These are phyloP conservation scores for Wickerhamiella spandovensis DNA, from an alignment of 805 yeast species.

Conservation along the genomic window DNA sequence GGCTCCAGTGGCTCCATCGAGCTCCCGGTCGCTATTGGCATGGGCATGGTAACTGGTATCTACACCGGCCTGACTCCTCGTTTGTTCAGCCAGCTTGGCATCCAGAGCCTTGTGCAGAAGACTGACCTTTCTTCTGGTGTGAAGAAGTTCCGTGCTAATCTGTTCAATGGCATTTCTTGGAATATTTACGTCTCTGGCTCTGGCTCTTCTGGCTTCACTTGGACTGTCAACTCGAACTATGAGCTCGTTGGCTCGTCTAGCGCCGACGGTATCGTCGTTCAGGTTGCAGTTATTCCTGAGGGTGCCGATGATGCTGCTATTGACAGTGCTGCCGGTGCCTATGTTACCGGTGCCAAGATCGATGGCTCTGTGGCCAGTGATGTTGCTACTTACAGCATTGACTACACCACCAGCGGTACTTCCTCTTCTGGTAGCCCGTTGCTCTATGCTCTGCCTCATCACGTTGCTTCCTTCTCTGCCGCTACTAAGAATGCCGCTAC, in stretches of 20 bases:
- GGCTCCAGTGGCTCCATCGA: constrained; percentile 26
- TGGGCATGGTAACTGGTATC: constrained; percentile 64
- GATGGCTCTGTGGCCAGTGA: constrained; percentile 35
- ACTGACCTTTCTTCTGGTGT: constrained; percentile 15
- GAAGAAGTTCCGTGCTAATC: constrained; percentile 29
- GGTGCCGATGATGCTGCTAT: constrained; percentile 30
- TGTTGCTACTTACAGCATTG: constrained; percentile 35
- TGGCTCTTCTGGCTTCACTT: constrained; percentile 21
- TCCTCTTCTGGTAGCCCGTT: constrained; percentile 32
- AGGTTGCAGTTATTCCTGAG: constrained; percentile 37
- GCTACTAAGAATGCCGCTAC: constrained; percentile 22
- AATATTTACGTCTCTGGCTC: constrained; percentile 35
- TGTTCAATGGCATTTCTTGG: constrained; percentile 36
- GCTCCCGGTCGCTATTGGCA: constrained; percentile 63
- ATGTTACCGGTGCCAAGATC: constrained; percentile 37
- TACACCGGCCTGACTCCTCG: constrained; percentile 35
- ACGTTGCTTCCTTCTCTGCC: constrained; percentile 32
- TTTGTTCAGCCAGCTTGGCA: constrained; percentile 35
- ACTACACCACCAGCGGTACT: constrained; percentile 37
- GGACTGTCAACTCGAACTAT: constrained; percentile 25
- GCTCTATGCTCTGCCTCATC: constrained; percentile 60
- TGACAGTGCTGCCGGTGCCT: constrained; percentile 59
- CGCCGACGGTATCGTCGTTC: constrained; percentile 30
- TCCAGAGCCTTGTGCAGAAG: constrained; percentile 28
- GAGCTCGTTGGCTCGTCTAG: constrained; percentile 27